Conservation (phyloP, 305 asterid species). For the Andrographis paniculata region DNA sequence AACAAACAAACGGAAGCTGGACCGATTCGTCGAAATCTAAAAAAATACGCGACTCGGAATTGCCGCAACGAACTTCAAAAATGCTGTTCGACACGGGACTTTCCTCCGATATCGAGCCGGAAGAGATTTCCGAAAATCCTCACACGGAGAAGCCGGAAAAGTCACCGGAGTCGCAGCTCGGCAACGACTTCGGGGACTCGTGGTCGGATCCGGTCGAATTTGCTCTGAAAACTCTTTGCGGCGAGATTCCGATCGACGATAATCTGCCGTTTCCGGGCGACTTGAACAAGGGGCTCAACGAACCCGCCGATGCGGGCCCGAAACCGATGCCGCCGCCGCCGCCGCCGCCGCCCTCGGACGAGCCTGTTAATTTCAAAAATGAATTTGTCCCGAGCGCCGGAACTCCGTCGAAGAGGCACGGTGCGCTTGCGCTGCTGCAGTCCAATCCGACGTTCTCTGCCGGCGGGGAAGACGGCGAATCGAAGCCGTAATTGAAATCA, state of each 20-base stretch:
- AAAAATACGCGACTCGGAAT: slow-evolving; percentile 18
- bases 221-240: slow-evolving; percentile 61
- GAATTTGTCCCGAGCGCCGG: slow-evolving; percentile 22
- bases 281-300: slow-evolving; percentile 17
- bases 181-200: slow-evolving; percentile 41
- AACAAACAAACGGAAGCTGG: slow-evolving; percentile 3
- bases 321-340: too few species aligned
- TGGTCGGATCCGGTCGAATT: slow-evolving; percentile 67
- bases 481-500: too few species aligned
- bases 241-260: slow-evolving; percentile 50
- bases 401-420: slow-evolving; percentile 19
- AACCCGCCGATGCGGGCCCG: slow-evolving; percentile 15
- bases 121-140: slow-evolving; percentile 17
- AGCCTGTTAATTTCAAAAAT: slow-evolving; percentile 28
- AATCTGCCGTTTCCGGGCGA: slow-evolving; percentile 22
- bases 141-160: slow-evolving; percentile 16
- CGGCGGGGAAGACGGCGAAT: too few species aligned
- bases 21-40: slow-evolving; percentile 17
- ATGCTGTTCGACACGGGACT: slow-evolving; percentile 17
- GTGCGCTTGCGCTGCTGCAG: slow-evolving; percentile 20
- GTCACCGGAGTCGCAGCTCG: slow-evolving; percentile 25
- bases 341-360: slow-evolving; percentile 23
- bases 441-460: slow-evolving; percentile 15
- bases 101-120: slow-evolving; percentile 21
- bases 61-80: slow-evolving; percentile 23